Percentiles rank a stretch among this genome's conserved stretches.
These are phyloP conservation scores for Ophiocordyceps camponoti-floridani DNA, from an alignment of 2,329 filamentous ascomycete species.

Conservation along the genomic window DNA sequence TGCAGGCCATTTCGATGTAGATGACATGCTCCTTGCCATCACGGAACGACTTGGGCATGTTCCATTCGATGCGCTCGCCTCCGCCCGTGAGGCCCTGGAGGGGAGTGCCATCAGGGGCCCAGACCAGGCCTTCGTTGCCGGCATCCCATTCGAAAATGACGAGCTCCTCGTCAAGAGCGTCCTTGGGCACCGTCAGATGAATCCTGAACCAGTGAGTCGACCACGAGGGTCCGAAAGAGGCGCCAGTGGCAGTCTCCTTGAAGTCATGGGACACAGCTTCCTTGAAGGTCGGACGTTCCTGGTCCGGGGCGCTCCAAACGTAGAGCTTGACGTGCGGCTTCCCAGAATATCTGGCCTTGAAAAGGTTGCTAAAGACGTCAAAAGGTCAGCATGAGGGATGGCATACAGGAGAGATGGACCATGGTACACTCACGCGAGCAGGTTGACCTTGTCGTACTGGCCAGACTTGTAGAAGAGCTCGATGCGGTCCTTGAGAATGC, in stretches of 20 bases:
- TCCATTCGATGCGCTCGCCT: constrained; percentile 80
- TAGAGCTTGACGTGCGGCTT: constrained; percentile 65
- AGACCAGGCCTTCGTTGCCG: constrained; percentile 86
- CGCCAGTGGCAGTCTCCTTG: constrained; percentile 53
- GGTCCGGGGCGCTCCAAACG: constrained; percentile 68
- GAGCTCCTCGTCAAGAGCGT: constrained; percentile 57
- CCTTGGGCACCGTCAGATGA: constrained; percentile 54
- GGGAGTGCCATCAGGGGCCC: constrained; percentile 76
- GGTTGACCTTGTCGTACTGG: constrained; percentile 60
- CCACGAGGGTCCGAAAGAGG: constrained; percentile 85
- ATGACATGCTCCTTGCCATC: constrained; percentile 78
- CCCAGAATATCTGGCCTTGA: constrained; percentile 34
- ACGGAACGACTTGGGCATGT: constrained; percentile 63
- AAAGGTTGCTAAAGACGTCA: constrained; percentile 15
- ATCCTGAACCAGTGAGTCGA: constrained; percentile 96
- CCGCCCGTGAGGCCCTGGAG: constrained; percentile 83
- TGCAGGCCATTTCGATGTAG: constrained; percentile 97
- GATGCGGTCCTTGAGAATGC: constrained; percentile 73
- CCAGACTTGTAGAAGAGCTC: constrained; percentile 62
- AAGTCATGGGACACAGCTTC: constrained; percentile 66
- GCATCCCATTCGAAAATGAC: constrained; percentile 97
- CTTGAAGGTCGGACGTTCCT: constrained; percentile 67
- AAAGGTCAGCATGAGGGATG: constrained; percentile 1
- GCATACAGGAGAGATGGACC: neutral
- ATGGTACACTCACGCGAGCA: constrained; percentile 43